A percentile compares a stretch with the other conserved stretches of the same genome.
phyloP scores from a whole-genome alignment of 441 rosid species.

The Brassica balearica region DNA sequence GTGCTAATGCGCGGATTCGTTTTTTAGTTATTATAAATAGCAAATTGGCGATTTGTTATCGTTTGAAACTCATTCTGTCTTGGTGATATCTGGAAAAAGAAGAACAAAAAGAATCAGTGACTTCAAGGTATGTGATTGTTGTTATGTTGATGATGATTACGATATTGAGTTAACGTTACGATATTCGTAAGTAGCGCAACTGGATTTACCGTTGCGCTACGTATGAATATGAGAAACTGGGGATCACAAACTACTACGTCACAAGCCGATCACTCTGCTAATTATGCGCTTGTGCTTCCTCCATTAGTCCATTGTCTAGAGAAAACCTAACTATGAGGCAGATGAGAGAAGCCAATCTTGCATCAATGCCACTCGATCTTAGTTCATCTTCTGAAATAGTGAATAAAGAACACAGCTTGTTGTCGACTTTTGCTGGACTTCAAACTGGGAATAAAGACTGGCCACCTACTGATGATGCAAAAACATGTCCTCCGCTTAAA shows the following conservation, averaged over 20 bases:
- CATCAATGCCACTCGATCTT: neutral
- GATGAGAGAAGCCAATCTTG: neutral
- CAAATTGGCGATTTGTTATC: neutral
- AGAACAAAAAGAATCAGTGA: neutral
- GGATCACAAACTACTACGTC: neutral
- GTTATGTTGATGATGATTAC: neutral
- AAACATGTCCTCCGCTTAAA: neutral
- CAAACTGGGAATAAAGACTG: neutral
- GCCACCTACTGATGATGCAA: neutral
- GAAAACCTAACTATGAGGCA: neutral
- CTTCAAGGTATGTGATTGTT: neutral
- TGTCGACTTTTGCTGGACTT: neutral
- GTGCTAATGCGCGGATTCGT: too few species aligned
- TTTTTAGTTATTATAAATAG: neutral
- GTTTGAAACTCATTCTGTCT: neutral
- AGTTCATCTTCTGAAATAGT: neutral
- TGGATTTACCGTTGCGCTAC: too few species aligned
- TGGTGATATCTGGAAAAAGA: neutral
- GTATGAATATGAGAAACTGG: neutral
- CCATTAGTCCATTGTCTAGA: neutral
- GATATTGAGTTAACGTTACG: neutral
- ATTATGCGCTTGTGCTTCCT: neutral
- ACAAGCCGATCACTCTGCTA: neutral
- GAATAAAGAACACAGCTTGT: neutral
- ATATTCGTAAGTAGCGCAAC: neutral